Evolutionary conservation across 805 yeast genomes (phyloP).

Genomic region (Maudiozyma bulderi): DNA sequence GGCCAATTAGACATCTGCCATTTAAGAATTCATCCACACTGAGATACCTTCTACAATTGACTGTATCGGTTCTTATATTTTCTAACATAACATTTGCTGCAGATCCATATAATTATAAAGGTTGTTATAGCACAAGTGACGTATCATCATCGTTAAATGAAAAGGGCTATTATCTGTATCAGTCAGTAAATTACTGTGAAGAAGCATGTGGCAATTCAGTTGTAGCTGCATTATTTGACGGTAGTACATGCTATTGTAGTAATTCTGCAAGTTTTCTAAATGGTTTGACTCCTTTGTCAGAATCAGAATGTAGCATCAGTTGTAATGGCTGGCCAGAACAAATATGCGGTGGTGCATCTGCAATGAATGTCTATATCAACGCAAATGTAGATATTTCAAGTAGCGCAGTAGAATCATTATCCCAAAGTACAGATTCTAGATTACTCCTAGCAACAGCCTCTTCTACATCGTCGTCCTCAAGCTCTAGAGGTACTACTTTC

Average conservation of each 20-base stretch:
- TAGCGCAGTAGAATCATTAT: conserved; percentile 1
- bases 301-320: conserved; percentile 31
- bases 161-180: conserved; percentile 44
- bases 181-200: conserved; percentile 51
- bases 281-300: conserved; percentile 29
- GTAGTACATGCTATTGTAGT: conserved; percentile 28
- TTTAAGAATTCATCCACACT: background rate
- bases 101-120: conserved; percentile 18
- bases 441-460: conserved; percentile 1
- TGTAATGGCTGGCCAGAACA: conserved; percentile 61
- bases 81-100: background rate
- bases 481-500: background rate
- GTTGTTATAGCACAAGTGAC: conserved; percentile 29
- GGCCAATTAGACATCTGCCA: background rate
- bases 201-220: conserved; percentile 38
- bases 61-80: background rate
- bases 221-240: conserved; percentile 22
- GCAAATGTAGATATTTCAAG: conserved; percentile 10
- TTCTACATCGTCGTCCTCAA: background rate
- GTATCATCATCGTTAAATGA: conserved; percentile 21
- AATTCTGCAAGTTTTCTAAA: conserved; percentile 17
- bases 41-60: background rate
- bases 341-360: conserved; percentile 52
- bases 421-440: background rate
- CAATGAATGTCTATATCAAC: conserved; percentile 38